phyloP scores from a whole-genome alignment of 1,139 yeast species.

The Hemisphaericaspora lyxosophila region DNA sequence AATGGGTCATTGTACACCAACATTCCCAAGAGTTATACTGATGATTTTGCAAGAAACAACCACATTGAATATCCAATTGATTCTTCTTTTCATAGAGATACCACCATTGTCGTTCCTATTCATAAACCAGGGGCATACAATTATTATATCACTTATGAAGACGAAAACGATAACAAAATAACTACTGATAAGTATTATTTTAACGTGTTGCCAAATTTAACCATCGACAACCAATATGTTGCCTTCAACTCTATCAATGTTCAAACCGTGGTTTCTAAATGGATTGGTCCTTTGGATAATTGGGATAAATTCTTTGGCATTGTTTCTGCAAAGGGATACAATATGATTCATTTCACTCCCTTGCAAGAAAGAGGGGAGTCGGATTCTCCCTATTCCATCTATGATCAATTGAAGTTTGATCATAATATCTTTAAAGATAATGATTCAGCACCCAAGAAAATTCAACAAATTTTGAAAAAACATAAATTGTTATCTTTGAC shows the following conservation, averaged over 20 bases:
- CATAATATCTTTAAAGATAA: conserved; percentile 54
- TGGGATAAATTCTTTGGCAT: conserved; percentile 70
- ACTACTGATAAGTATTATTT: conserved; percentile 64
- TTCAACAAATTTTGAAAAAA: conserved; percentile 47
- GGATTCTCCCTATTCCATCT: conserved; percentile 89
- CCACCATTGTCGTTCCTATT: conserved; percentile 59
- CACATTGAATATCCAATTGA: conserved; percentile 50
- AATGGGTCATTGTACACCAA: conserved; percentile 75
- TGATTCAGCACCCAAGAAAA: conserved; percentile 27
- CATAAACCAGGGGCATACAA: conserved; percentile 78
- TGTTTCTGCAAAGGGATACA: conserved; percentile 75
- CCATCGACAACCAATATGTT: conserved; percentile 53
- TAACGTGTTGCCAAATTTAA: conserved; percentile 77
- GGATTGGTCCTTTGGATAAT: conserved; percentile 67
- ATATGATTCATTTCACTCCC: conserved; percentile 96
- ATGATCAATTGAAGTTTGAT: conserved; percentile 81
- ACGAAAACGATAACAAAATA: conserved; percentile 23
- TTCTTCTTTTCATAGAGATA: conserved; percentile 59
- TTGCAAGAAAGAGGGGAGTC: conserved; percentile 85
- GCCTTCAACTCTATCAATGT: conserved; percentile 80
- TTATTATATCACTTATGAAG: conserved; percentile 52
- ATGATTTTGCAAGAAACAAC: conserved; percentile 54
- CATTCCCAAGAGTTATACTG: conserved; percentile 50
- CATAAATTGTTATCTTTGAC: conserved; percentile 74
- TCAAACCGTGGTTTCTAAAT: conserved; percentile 85